A percentile compares a stretch with the other conserved stretches of the same genome.
Evolutionary conservation across 176 grass and related monocot species (phyloP).

Genomic region (Poa pratensis): DNA sequence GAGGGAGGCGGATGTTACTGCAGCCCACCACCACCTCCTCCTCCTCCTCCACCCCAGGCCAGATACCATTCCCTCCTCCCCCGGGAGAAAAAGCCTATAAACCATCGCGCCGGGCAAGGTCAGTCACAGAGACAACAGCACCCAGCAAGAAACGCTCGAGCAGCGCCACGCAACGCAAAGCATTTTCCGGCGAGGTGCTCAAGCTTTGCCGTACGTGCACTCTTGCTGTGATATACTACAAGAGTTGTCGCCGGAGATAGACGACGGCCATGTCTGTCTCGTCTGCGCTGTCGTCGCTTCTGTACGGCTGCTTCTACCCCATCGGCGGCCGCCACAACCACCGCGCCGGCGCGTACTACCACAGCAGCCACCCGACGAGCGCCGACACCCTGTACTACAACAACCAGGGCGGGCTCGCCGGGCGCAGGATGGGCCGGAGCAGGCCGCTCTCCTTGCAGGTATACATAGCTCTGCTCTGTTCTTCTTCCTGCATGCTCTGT

Average conservation of each 20-base stretch:
- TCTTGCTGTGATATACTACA: background rate
- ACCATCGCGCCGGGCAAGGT: slow-evolving; percentile 22
- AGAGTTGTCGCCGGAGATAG: background rate
- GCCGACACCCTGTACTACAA: slow-evolving; percentile 44
- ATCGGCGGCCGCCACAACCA: slow-evolving; percentile 46
- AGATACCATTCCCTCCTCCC: slow-evolving; percentile 37
- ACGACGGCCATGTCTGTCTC: slow-evolving; percentile 61
- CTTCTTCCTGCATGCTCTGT: background rate
- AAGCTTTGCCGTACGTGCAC: slow-evolving; percentile 5
- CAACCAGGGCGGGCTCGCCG: slow-evolving; percentile 37
- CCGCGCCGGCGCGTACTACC: slow-evolving; percentile 60
- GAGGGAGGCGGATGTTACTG: slow-evolving; percentile 4
- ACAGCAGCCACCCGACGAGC: slow-evolving; percentile 68
- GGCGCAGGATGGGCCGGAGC: slow-evolving; percentile 60
- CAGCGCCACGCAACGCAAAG: background rate
- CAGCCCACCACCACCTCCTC: background rate
- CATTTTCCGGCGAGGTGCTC: background rate
- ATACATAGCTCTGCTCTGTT: background rate
- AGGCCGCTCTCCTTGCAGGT: slow-evolving; percentile 80
- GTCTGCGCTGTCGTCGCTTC: slow-evolving; percentile 65
- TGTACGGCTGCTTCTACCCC: slow-evolving; percentile 68
- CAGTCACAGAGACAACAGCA: slow-evolving; percentile 30
- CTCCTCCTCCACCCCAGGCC: background rate
- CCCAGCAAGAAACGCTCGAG: slow-evolving; percentile 35
- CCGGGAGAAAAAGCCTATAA: slow-evolving; percentile 27